Evolutionary conservation across 2,329 filamentous ascomycete genomes (phyloP), one percentile per base, ranked within the genome.

Genomic region (Colletotrichum cuscutae): DNA sequence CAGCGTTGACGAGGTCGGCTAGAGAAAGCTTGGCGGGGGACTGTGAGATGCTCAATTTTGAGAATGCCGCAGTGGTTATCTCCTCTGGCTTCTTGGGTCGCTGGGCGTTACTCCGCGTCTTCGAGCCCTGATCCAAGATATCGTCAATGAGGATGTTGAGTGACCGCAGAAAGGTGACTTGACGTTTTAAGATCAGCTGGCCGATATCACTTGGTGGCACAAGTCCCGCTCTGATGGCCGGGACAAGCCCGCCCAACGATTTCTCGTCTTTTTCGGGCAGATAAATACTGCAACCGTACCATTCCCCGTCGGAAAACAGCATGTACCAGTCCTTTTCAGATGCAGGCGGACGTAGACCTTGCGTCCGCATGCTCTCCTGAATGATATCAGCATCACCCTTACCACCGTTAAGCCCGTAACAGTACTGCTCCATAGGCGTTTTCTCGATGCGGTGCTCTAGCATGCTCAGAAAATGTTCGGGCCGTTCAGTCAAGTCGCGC

Each of bases 121-220:
- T 77, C 0, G 83, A 84, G 4, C 80, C 82, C 49, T 77, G 72
- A 0, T 85, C 80, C 1, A 88, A 77, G 35, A 88, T 83, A 52
- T 84, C 80, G 1, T 84, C 82, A 5, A 87, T 76, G 1, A 85
- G 75, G n/a, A 84, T 79, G 68, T 82, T 84, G 35, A 87, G 82
- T 6, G 19, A 12, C 60, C 83, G 81, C 0, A 87, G 53, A 0
- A 86, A 63, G 4, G 74, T 76, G 1, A 75, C 53, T 68, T 87
- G 85, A 72, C 86, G 80, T 52, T 75, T 35, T 1, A 88, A 71
- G 13, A 88, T 78, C 1, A 87, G 76, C 42, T 81, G 77, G 13
- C 82, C 82, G 0, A 71, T 73, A 0, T 76, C 69, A 22, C 78
- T 76, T 0, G 82, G 81, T 12, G 83, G 49, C 26, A 76, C 78